Percentiles rank a stretch among this genome's conserved stretches.
These are phyloP conservation scores for Rutstroemia sp. DNA, from an alignment of 2,329 filamentous ascomycete species.

Conservation along the genomic window DNA sequence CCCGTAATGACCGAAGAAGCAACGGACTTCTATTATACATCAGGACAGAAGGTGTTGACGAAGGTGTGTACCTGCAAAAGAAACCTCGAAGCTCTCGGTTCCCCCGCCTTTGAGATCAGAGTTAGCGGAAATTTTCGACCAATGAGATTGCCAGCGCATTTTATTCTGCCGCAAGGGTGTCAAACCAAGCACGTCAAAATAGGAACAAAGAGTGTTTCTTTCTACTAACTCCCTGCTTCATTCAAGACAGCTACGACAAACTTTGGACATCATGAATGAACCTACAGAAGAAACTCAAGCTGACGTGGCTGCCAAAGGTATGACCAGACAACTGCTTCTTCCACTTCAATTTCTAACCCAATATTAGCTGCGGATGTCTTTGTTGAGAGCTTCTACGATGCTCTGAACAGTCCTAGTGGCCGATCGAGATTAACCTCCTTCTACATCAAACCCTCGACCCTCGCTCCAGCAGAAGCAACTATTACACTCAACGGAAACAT, in stretches of 20 bases:
- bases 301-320: constrained; percentile 31
- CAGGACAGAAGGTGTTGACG: neutral
- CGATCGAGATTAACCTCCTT: constrained; percentile 49
- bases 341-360: too few species aligned
- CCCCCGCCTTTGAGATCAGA: neutral
- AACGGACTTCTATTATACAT: constrained; percentile 14
- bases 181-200: neutral
- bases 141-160: neutral
- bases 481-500: constrained; percentile 76
- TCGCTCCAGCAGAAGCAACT: constrained; percentile 50
- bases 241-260: too few species aligned
- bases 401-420: constrained; percentile 53
- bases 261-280: constrained; percentile 28
- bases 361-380: constrained; percentile 61
- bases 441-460: constrained; percentile 56
- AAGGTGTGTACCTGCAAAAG: neutral
- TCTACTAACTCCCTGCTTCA: too few species aligned
- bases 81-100: neutral
- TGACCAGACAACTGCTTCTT: too few species aligned
- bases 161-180: neutral
- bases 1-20: constrained; percentile 14
- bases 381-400: constrained; percentile 65
- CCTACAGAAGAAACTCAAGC: constrained; percentile 40
- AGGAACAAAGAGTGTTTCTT: neutral
- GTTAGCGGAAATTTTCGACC: too few species aligned